These are phyloP conservation scores for Candida methanosorbosa DNA, from an alignment of 805 yeast species.

Conservation along the genomic window DNA sequence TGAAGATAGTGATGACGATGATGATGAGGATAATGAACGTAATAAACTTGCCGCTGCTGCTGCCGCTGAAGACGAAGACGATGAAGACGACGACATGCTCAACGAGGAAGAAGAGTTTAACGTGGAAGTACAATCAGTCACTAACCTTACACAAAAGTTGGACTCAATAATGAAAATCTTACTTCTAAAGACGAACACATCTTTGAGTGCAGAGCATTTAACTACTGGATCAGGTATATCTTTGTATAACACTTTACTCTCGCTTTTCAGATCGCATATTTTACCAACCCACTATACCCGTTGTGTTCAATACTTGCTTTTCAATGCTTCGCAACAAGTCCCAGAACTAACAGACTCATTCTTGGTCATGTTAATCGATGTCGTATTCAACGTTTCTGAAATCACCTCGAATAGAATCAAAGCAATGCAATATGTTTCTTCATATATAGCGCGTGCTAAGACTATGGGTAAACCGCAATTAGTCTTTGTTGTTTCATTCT, in stretches of 20 bases:
- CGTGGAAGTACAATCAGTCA: slow-evolving; percentile 38
- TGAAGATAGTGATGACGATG: slow-evolving; percentile 31
- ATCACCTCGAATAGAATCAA: slow-evolving; percentile 70
- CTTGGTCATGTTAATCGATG: slow-evolving; percentile 72
- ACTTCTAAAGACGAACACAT: slow-evolving; percentile 38
- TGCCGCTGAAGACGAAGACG: slow-evolving; percentile 15
- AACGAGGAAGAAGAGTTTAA: slow-evolving; percentile 35
- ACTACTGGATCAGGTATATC: slow-evolving; percentile 57
- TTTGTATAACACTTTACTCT: slow-evolving; percentile 63
- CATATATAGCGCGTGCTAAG: slow-evolving; percentile 83
- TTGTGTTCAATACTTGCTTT: slow-evolving; percentile 77
- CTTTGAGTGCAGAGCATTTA: slow-evolving; percentile 42
- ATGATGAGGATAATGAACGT: slow-evolving; percentile 14
- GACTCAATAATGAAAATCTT: slow-evolving; percentile 60
- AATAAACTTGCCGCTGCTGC: slow-evolving; percentile 28
- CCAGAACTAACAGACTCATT: slow-evolving; percentile 80
- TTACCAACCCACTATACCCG: slow-evolving; percentile 89
- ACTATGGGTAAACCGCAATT: slow-evolving; percentile 64
- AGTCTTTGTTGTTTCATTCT: slow-evolving; percentile 70
- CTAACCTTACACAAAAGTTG: slow-evolving; percentile 53
- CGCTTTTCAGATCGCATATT: slow-evolving; percentile 73
- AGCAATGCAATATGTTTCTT: slow-evolving; percentile 86
- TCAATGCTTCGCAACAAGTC: slow-evolving; percentile 73
- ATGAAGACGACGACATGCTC: slow-evolving; percentile 28
- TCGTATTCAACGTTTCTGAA: slow-evolving; percentile 65